Evolutionary conservation across 306 rosid species (phyloP).

Genomic region (Vigna hirtella): DNA sequence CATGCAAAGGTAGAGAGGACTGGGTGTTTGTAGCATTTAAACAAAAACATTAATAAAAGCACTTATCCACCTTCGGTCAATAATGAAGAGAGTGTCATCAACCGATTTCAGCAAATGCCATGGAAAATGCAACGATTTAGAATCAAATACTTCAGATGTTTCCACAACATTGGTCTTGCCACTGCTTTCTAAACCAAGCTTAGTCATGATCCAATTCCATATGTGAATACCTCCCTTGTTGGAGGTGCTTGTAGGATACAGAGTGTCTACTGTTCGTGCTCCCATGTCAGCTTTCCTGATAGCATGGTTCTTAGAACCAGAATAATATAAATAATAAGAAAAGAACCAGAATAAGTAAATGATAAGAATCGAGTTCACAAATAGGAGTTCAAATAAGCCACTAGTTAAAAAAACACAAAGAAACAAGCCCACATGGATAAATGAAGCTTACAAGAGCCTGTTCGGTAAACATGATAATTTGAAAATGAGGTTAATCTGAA

Average conservation of each 20-base stretch:
- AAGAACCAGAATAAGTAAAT: constrained; percentile 36
- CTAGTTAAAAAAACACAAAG: not conserved
- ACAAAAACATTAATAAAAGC: constrained; percentile 20
- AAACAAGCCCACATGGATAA: not conserved
- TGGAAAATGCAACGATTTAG: constrained; percentile 68
- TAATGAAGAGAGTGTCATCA: constrained; percentile 63
- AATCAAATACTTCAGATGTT: constrained; percentile 60
- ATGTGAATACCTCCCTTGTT: constrained; percentile 52
- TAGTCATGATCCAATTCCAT: constrained; percentile 74
- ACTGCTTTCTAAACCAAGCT: constrained; percentile 64
- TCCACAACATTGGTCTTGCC: constrained; percentile 48
- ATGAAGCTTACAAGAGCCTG: too few species aligned
- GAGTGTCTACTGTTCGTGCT: constrained; percentile 70
- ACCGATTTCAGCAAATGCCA: constrained; percentile 83
- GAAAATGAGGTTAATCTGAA: too few species aligned
- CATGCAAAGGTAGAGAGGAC: not conserved
- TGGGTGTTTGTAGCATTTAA: not conserved
- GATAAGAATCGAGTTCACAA: constrained; percentile 38
- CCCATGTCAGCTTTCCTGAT: constrained; percentile 88
- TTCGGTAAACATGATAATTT: too few species aligned
- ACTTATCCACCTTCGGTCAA: constrained; percentile 69
- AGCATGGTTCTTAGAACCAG: constrained; percentile 80
- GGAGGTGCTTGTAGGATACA: constrained; percentile 60
- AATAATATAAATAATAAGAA: constrained; percentile 43
- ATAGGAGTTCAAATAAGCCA: not conserved